A percentile compares a stretch with the other conserved stretches of the same genome.
Evolutionary conservation across 2,329 filamentous ascomycete species (phyloP).

Genomic region (Alternaria rosae): DNA sequence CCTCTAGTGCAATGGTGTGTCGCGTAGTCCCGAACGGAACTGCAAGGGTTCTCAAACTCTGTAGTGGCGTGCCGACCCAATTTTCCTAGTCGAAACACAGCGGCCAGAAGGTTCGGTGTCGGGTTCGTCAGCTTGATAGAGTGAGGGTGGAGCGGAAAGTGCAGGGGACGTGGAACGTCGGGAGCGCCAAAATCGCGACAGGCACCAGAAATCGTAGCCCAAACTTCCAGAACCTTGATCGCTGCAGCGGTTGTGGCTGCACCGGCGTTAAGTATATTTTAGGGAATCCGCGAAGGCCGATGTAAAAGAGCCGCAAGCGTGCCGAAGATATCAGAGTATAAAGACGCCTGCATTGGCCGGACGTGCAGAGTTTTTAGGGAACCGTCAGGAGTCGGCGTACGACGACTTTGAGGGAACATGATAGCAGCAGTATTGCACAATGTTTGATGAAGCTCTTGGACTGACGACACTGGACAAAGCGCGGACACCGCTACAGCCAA

Average conservation of each 20-base stretch:
- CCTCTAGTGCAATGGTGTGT: conserved; percentile 19
- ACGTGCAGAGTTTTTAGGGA: conserved; percentile 14
- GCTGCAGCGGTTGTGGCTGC: conserved; percentile 39
- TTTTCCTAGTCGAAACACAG: conserved; percentile 31
- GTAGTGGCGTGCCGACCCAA: conserved; percentile 28
- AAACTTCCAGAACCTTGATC: conserved; percentile 22
- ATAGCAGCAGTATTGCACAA: conserved; percentile 8
- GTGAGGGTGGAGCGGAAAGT: conserved; percentile 29
- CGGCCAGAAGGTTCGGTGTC: conserved; percentile 45
- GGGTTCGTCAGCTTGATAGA: conserved; percentile 37
- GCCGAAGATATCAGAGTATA: conserved; percentile 15
- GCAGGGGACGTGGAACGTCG: conserved; percentile 28
- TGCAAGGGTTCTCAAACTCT: conserved; percentile 23
- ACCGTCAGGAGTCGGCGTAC: background rate
- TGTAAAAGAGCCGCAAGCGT: conserved; percentile 16
- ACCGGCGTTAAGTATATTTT: conserved; percentile 26
- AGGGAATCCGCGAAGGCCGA: conserved; percentile 23
- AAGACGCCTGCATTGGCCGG: conserved; percentile 21
- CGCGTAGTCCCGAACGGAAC: conserved; percentile 19
- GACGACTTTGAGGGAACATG: conserved; percentile 11
- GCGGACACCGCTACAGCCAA: conserved; percentile 22
- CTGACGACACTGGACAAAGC: conserved; percentile 32
- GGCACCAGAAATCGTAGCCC: conserved; percentile 22
- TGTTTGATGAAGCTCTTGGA: conserved; percentile 20
- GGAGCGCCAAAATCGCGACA: conserved; percentile 30